phyloP scores from a whole-genome alignment of 1,284 basidiomycete species.

The Cronartium ribicola region DNA sequence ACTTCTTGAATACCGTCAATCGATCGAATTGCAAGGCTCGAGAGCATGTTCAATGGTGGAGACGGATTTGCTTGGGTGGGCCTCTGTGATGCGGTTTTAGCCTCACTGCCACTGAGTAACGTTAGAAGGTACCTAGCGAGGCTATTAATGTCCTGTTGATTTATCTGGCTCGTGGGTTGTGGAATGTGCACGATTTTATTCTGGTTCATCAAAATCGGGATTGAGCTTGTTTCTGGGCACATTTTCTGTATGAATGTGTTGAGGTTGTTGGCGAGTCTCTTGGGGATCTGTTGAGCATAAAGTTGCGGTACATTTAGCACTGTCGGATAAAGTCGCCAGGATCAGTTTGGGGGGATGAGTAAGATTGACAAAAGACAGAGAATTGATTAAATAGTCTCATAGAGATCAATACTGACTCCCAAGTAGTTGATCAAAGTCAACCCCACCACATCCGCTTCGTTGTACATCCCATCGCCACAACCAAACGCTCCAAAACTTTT shows the following conservation, averaged over 20 bases:
- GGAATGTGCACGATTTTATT: conserved; percentile 25
- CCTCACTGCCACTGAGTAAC: conserved; percentile 31
- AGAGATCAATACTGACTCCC: conserved; percentile 13
- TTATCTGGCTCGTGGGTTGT: conserved; percentile 3
- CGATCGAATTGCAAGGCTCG: conserved; percentile 5
- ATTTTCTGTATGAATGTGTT: conserved; percentile 15
- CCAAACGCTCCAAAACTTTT: conserved; percentile 39
- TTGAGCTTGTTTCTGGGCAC: conserved; percentile 7
- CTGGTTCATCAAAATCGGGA: conserved; percentile 29
- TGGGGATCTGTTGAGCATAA: neutral
- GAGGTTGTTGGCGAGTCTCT: conserved; percentile 1
- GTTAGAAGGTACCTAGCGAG: conserved; percentile 33
- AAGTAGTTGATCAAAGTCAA: conserved; percentile 38
- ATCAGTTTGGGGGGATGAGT: neutral
- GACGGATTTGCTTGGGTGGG: neutral
- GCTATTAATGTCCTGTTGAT: conserved; percentile 20
- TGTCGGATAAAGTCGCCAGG: conserved; percentile 5
- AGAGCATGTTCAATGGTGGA: conserved; percentile 13
- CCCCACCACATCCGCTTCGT: conserved; percentile 33
- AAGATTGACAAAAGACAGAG: neutral
- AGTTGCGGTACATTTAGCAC: conserved; percentile 22
- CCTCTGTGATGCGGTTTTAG: conserved; percentile 1
- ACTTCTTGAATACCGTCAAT: conserved; percentile 6
- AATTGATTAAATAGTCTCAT: too few relatives aligned
- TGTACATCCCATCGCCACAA: conserved; percentile 39